Conservation (phyloP, 176 grass and related monocot species). For the Secale cereale region DNA sequence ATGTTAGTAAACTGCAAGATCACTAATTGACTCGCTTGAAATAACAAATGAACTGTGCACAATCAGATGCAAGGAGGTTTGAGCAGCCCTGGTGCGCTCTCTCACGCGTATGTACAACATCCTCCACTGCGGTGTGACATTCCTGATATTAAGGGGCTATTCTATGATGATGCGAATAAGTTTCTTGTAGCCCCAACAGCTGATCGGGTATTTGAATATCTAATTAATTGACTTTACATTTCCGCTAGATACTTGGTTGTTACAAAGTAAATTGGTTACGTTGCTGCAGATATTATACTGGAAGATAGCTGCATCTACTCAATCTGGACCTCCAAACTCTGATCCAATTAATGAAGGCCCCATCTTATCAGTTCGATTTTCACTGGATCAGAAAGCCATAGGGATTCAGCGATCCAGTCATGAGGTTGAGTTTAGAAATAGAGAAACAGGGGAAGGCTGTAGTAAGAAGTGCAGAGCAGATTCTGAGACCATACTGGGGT, state of each 20-base stretch:
- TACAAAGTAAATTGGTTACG: slow-evolving; percentile 1
- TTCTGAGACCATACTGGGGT: slow-evolving; percentile 86
- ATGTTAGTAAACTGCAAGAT: slow-evolving; percentile 12
- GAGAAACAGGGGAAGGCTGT: slow-evolving; percentile 66
- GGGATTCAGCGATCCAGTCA: slow-evolving; percentile 80
- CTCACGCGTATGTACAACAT: slow-evolving; percentile 88
- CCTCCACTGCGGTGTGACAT: slow-evolving; percentile 83
- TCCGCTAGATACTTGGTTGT: neutral
- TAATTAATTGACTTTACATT: neutral
- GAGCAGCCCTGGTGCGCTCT: slow-evolving; percentile 59
- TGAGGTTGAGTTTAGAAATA: slow-evolving; percentile 83
- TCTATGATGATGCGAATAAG: slow-evolving; percentile 92
- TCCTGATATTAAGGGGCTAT: slow-evolving; percentile 76
- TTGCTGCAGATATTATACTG: slow-evolving; percentile 85
- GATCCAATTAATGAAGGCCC: slow-evolving; percentile 80
- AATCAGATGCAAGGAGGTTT: slow-evolving; percentile 58
- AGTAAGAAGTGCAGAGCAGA: slow-evolving; percentile 69
- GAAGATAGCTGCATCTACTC: slow-evolving; percentile 56
- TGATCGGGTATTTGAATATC: slow-evolving; percentile 63
- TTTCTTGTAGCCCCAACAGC: slow-evolving; percentile 80
- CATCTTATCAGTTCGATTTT: slow-evolving; percentile 84
- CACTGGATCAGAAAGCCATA: slow-evolving; percentile 72
- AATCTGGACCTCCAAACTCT: slow-evolving; percentile 74
- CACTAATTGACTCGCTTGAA: neutral
- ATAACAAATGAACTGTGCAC: slow-evolving; percentile 28